These are phyloP conservation scores for Larix kaempferi DNA, from an alignment of 75 land plant species.

Conservation along the genomic window DNA sequence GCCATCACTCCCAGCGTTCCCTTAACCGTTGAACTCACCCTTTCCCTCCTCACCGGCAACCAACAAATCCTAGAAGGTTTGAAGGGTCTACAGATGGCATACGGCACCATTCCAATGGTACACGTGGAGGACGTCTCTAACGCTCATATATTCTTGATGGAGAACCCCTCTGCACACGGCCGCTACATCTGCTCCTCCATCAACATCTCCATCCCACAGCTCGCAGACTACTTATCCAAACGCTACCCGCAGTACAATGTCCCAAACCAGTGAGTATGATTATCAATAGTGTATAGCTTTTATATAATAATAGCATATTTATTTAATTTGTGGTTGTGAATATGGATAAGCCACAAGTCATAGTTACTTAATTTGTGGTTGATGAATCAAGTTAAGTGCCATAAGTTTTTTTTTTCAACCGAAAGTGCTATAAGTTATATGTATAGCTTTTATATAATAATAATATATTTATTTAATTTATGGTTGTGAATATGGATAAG, in stretches of 20 bases:
- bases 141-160: conserved; percentile 34
- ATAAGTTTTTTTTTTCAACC: too few species aligned
- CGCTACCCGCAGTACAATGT: background rate
- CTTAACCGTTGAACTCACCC: background rate
- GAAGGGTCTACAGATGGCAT: background rate
- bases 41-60: conserved; percentile 13
- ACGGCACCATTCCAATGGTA: conserved; percentile 16
- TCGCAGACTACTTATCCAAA: background rate
- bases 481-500: too few species aligned
- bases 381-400: too few species aligned
- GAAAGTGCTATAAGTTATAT: too few species aligned
- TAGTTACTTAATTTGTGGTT: too few species aligned
- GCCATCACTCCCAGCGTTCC: conserved; percentile 20
- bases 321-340: too few species aligned
- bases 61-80: background rate
- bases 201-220: background rate
- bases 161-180: conserved; percentile 17
- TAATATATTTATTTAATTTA: too few species aligned
- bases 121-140: conserved; percentile 36
- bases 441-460: too few species aligned
- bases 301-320: too few species aligned
- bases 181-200: background rate
- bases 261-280: too few species aligned
- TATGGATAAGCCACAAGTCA: too few species aligned
- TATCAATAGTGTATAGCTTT: too few species aligned